Evolutionary conservation across 768 basidiomycete genomes (phyloP).

Genomic region (Collybia sordida): DNA sequence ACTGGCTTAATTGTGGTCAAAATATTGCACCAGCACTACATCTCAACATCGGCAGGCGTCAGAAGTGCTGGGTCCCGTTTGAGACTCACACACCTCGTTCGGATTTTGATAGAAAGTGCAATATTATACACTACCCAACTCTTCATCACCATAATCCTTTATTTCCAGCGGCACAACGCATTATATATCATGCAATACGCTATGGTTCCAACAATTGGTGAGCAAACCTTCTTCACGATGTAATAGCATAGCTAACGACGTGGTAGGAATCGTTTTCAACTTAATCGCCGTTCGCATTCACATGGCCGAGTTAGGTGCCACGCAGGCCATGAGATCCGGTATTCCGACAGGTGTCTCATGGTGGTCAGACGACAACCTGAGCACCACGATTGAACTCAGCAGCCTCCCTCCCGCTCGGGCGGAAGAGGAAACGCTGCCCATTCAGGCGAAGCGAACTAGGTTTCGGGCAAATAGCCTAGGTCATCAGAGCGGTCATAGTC

Average conservation of each 20-base stretch:
- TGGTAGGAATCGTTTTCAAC: constrained; percentile 29
- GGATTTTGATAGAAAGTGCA: constrained; percentile 31
- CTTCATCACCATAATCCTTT: constrained; percentile 25
- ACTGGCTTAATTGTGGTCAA: constrained; percentile 23
- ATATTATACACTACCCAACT: constrained; percentile 26
- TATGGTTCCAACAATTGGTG: constrained; percentile 29
- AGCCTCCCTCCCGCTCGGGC: no score
- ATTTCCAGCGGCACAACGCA: constrained; percentile 20
- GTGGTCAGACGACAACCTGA: neutral
- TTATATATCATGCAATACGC: constrained; percentile 24
- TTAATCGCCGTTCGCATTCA: constrained; percentile 27
- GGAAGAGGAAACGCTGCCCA: no score
- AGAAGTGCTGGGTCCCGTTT: constrained; percentile 9
- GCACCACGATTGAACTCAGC: no score
- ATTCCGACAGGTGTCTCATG: neutral
- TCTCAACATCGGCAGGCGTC: constrained; percentile 15
- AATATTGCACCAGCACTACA: constrained; percentile 21
- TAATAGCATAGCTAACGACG: neutral
- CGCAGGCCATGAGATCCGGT: neutral
- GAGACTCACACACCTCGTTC: constrained; percentile 14
- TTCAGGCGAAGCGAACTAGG: no score
- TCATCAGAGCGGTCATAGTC: no score
- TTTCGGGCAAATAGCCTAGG: no score
- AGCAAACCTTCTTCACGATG: neutral
- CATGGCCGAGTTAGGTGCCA: constrained; percentile 15